Conservation (phyloP, 495 filamentous ascomycete species). For the Daldinia caldariorum region DNA sequence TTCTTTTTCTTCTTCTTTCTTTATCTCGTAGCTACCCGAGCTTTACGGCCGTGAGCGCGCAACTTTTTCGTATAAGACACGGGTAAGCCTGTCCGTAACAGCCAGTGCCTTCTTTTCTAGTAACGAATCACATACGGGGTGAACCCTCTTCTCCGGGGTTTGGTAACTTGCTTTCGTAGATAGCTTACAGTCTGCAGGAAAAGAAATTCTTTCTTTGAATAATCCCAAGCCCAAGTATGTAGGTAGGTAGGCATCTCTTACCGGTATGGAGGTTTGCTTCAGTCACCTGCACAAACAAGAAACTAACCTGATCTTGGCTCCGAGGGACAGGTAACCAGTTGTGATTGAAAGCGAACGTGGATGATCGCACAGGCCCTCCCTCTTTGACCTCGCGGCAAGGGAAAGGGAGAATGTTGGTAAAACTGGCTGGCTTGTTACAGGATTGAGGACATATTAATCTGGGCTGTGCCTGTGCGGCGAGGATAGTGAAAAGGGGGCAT, state of each 20-base stretch:
- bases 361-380: not conserved
- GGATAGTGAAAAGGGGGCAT: slow-evolving; percentile 1
- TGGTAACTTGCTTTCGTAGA: not conserved
- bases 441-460: slow-evolving; percentile 2
- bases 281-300: slow-evolving; percentile 25
- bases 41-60: slow-evolving; percentile 36
- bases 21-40: not conserved
- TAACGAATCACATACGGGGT: slow-evolving; percentile 22
- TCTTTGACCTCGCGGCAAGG: slow-evolving; percentile 15
- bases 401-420: slow-evolving; percentile 13
- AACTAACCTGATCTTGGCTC: not conserved
- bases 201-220: not conserved
- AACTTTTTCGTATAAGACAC: slow-evolving; percentile 11
- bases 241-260: not conserved
- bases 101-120: not conserved
- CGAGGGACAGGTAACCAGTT: slow-evolving; percentile 8
- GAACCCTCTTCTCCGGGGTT: slow-evolving; percentile 7
- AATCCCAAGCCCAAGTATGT: not conserved
- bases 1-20: not conserved
- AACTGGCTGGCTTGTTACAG: not conserved
- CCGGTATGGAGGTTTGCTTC: slow-evolving; percentile 24
- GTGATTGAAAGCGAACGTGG: slow-evolving; percentile 3
- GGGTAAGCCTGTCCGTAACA: slow-evolving; percentile 7
- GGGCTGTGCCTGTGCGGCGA: slow-evolving; percentile 32
- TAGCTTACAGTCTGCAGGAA: slow-evolving; percentile 35